Conservation (phyloP, 2,329 filamentous ascomycete species). For the Neoascochyta sp. region DNA sequence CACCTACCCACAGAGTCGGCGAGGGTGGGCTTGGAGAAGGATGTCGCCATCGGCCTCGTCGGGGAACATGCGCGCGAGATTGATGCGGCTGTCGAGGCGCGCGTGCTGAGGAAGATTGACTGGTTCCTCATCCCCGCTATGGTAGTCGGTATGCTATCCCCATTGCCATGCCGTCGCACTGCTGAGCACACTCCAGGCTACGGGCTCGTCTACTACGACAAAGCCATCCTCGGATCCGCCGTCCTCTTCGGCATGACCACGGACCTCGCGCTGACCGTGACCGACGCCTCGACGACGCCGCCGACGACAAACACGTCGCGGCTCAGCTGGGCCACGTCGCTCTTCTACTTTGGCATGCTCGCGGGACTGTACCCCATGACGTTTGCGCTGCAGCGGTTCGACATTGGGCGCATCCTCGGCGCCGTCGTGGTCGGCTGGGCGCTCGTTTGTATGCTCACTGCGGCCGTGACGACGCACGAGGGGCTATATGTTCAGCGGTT, state of each 20-base stretch:
- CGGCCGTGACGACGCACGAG: conserved; percentile 59
- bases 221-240: conserved; percentile 70
- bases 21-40: conserved; percentile 50
- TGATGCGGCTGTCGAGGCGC: conserved; percentile 53
- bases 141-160: conserved; percentile 38
- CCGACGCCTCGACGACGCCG: conserved; percentile 50
- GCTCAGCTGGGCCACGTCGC: conserved; percentile 71
- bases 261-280: conserved; percentile 59
- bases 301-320: conserved; percentile 61
- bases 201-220: conserved; percentile 68
- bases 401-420: conserved; percentile 62
- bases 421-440: conserved; percentile 63
- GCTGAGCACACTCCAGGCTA: conserved; percentile 51
- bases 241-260: conserved; percentile 72
- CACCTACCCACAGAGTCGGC: too few relatives aligned
- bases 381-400: conserved; percentile 65
- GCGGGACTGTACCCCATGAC: conserved; percentile 71
- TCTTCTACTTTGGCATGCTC: conserved; percentile 80
- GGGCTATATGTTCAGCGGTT: conserved; percentile 59
- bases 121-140: conserved; percentile 65
- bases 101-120: conserved; percentile 65
- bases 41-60: conserved; percentile 58
- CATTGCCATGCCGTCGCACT: not conserved
- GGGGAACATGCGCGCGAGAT: conserved; percentile 54
- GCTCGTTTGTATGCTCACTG: conserved; percentile 64